phyloP scores from a whole-genome alignment of 768 basidiomycete genomes.

The Agaricus subrufescens region DNA sequence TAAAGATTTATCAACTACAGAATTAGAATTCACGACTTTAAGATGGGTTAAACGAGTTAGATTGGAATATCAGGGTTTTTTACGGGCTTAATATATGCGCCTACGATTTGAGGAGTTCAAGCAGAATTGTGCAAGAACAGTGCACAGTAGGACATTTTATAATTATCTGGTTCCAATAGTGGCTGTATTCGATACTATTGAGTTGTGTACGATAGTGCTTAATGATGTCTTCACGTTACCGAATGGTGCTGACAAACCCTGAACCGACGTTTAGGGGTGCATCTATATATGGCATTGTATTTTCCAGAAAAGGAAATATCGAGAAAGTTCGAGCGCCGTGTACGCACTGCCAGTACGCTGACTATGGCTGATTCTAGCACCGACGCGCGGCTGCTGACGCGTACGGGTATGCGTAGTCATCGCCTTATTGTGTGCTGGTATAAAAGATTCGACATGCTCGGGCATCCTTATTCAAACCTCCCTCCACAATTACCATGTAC shows the following conservation, averaged over 20 bases:
- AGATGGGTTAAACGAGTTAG: too few relatives aligned
- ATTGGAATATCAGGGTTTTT: too few relatives aligned
- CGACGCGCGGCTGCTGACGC: conserved; percentile 10
- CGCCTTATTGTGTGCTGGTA: not conserved
- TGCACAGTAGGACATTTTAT: too few relatives aligned
- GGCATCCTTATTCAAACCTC: too few relatives aligned
- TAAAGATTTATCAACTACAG: conserved; percentile 61
- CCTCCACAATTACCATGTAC: too few relatives aligned
- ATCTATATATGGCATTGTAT: not conserved
- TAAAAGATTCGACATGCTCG: too few relatives aligned
- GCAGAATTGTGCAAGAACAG: too few relatives aligned
- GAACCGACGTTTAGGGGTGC: not conserved
- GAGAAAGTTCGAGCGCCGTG: conserved; percentile 1
- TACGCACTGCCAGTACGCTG: not conserved
- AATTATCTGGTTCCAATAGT: too few relatives aligned
- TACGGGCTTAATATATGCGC: too few relatives aligned
- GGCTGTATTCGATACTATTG: too few relatives aligned
- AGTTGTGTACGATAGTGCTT: not conserved
- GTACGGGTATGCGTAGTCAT: not conserved
- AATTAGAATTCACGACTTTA: conserved; percentile 6
- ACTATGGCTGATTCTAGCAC: not conserved
- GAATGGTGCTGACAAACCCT: not conserved
- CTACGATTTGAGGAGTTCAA: too few relatives aligned
- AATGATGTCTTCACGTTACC: not conserved
- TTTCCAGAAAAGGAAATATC: conserved; percentile 6